A percentile compares a stretch with the other conserved stretches of the same genome.
phyloP scores from a whole-genome alignment of 2,329 filamentous ascomycete genomes.

The Diaporthe citri region DNA sequence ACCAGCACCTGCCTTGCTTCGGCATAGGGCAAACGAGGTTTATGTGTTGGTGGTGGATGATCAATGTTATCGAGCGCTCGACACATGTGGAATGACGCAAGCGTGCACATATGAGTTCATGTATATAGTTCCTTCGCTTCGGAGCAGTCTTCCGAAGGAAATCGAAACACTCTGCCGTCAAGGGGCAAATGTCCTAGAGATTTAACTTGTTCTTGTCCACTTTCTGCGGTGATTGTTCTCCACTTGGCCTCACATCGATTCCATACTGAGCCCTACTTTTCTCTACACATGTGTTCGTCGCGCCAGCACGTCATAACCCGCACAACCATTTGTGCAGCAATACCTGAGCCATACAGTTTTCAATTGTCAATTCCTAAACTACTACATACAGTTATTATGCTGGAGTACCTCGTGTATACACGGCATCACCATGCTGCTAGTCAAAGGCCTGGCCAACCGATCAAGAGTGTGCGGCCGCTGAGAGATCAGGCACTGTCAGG shows the following conservation, averaged over 20 bases:
- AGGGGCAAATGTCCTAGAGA: background rate
- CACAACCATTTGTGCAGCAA: background rate
- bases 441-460: background rate
- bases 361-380: background rate
- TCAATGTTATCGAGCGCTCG: background rate
- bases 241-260: too few species aligned
- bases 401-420: background rate
- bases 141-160: background rate
- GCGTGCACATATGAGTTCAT: conserved; percentile 11
- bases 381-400: background rate
- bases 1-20: conserved; percentile 29
- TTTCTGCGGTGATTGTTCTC: background rate
- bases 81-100: background rate
- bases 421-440: background rate
- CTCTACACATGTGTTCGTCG: too few species aligned
- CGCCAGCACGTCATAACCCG: background rate
- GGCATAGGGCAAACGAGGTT: background rate
- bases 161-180: background rate
- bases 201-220: background rate
- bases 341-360: background rate
- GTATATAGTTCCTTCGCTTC: conserved; percentile 1
- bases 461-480: too few species aligned
- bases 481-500: background rate
- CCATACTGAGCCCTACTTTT: too few species aligned
- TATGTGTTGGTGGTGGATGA: too few species aligned